Conservation (phyloP, 1,284 basidiomycete species). For the Tilletia horrida region DNA sequence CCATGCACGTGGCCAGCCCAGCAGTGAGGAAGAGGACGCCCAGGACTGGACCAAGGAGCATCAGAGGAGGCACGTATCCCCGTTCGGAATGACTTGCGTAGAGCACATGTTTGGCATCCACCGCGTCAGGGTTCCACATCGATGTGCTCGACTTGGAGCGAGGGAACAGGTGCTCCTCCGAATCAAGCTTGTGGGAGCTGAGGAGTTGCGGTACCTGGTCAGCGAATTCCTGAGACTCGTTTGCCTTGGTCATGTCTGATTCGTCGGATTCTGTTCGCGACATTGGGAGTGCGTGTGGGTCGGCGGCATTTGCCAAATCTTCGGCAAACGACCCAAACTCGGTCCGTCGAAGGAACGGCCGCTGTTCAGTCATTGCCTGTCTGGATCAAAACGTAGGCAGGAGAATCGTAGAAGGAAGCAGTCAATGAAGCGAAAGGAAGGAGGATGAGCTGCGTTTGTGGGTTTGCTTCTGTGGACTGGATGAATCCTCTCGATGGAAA, state of each 20-base stretch:
- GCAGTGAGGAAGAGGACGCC: conserved; percentile 23
- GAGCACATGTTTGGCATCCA: not conserved
- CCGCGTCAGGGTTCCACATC: not conserved
- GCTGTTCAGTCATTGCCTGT: not conserved
- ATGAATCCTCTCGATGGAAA: no score
- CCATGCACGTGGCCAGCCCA: conserved; percentile 23
- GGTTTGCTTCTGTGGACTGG: no score
- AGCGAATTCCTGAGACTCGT: not conserved
- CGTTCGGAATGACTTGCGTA: conserved; percentile 2
- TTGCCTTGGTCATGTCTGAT: conserved; percentile 4
- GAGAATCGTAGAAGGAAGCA: no score
- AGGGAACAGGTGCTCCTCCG: not conserved
- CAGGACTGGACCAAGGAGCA: conserved; percentile 21
- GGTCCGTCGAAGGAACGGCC: not conserved
- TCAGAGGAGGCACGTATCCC: conserved; percentile 20
- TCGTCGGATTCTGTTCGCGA: not conserved
- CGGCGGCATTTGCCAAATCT: not conserved
- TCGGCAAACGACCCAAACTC: conserved; percentile 5
- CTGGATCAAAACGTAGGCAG: no score
- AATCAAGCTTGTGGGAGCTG: conserved; percentile 1
- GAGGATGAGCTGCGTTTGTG: no score
- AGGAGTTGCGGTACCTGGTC: not conserved
- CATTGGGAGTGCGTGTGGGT: not conserved
- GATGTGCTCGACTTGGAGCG: not conserved
- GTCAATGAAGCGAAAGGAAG: no score